phyloP scores from a whole-genome alignment of 805 yeast genomes.

The Yamadazyma endophytica region DNA sequence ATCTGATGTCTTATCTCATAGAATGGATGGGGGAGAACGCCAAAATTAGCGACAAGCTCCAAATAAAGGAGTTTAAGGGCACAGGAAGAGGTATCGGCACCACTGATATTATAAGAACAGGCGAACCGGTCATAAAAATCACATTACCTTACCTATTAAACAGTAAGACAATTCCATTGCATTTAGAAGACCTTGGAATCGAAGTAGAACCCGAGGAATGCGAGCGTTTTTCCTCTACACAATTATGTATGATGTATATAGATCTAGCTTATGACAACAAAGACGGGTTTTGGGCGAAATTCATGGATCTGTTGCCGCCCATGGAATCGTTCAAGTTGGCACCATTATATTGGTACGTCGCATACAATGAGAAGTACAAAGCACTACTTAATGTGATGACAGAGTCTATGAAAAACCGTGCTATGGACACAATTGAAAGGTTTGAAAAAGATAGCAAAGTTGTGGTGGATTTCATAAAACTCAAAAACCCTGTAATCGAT shows the following conservation, averaged over 20 bases:
- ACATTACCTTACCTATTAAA: too few relatives aligned
- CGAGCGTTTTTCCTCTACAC: conserved; percentile 51
- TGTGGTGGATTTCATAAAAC: conserved; percentile 16
- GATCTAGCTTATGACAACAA: too few relatives aligned
- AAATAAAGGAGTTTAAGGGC: too few relatives aligned
- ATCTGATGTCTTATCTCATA: not conserved
- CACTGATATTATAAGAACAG: too few relatives aligned
- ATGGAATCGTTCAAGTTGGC: conserved; percentile 46
- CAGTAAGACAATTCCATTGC: too few relatives aligned
- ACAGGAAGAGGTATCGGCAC: too few relatives aligned
- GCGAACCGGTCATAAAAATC: too few relatives aligned
- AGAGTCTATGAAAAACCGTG: conserved; percentile 42
- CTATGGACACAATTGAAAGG: too few relatives aligned
- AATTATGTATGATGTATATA: too few relatives aligned
- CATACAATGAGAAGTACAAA: conserved; percentile 19
- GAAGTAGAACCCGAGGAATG: too few relatives aligned
- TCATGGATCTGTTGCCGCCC: conserved; percentile 61
- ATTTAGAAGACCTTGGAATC: too few relatives aligned
- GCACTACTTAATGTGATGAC: conserved; percentile 26
- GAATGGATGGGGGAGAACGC: not conserved
- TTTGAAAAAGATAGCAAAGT: conserved; percentile 44
- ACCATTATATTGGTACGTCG: conserved; percentile 62
- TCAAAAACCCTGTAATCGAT: not conserved
- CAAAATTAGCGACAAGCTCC: too few relatives aligned
- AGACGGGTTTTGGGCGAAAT: conserved; percentile 71